Conservation (phyloP, 2,329 filamentous ascomycete genomes). For the Akanthomyces lecanii region DNA sequence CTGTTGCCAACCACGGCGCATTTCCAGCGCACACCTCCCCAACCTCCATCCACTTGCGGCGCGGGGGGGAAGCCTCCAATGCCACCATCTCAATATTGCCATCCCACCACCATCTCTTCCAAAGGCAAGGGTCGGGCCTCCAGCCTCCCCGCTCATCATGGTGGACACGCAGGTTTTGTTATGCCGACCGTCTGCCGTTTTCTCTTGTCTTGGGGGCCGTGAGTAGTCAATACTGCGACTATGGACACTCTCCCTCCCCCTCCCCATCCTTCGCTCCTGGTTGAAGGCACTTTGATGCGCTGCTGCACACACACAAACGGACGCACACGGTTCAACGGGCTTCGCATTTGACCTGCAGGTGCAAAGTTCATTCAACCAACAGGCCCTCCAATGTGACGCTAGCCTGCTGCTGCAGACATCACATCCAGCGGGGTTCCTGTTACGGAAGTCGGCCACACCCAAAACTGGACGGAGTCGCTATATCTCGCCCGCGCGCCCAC, state of each 20-base stretch:
- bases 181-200: not conserved
- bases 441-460: not conserved
- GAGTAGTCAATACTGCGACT: not conserved
- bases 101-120: not conserved
- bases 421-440: not conserved
- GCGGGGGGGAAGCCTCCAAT: too few species aligned
- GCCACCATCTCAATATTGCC: not conserved
- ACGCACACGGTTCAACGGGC: not conserved
- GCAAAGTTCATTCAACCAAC: slow-evolving; percentile 2
- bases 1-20: not conserved
- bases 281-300: not conserved
- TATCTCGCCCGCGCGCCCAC: not conserved
- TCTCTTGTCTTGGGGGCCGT: not conserved
- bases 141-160: slow-evolving; percentile 1
- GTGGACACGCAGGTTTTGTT: not conserved
- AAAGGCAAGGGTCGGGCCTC: slow-evolving; percentile 9
- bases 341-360: not conserved
- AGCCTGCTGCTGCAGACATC: not conserved
- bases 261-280: not conserved
- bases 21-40: too few species aligned
- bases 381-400: slow-evolving; percentile 10
- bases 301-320: not conserved
- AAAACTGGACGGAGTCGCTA: not conserved
- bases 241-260: not conserved
- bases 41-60: not conserved